phyloP scores from a whole-genome alignment of 2,329 filamentous ascomycete species.

The Colletotrichum trifolii region DNA sequence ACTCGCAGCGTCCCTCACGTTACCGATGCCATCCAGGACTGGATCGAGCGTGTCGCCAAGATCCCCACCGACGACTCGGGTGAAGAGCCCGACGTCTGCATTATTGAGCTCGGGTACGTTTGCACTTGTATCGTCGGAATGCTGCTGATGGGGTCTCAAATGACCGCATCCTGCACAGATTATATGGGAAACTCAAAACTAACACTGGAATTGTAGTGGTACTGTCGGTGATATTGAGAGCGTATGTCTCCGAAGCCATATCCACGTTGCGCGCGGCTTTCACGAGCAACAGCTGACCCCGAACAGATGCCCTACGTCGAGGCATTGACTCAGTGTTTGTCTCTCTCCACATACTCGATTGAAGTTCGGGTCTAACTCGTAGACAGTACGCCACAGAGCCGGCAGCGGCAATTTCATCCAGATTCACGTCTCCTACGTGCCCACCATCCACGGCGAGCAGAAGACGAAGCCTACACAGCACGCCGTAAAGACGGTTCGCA shows the following conservation, averaged over 20 bases:
- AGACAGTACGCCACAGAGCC: conserved; percentile 69
- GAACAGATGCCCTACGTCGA: conserved; percentile 81
- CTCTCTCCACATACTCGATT: too few relatives aligned
- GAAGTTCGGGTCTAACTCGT: not conserved
- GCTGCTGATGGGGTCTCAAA: too few relatives aligned
- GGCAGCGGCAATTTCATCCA: conserved; percentile 86
- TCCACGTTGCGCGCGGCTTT: not conserved
- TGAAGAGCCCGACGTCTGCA: conserved; percentile 89
- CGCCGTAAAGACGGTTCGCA: conserved; percentile 85
- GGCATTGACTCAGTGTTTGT: conserved; percentile 75
- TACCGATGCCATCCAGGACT: conserved; percentile 91
- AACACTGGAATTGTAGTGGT: conserved; percentile 35
- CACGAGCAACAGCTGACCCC: not conserved
- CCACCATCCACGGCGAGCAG: conserved; percentile 76
- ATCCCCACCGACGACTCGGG: conserved; percentile 88
- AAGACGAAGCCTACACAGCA: conserved; percentile 98
- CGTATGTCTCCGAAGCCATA: conserved; percentile 26
- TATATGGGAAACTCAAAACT: not conserved
- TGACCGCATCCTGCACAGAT: not conserved
- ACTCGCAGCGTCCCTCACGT: conserved; percentile 79
- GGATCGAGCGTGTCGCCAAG: conserved; percentile 87
- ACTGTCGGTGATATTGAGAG: conserved; percentile 81
- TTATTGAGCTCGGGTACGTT: conserved; percentile 67
- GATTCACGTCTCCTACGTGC: conserved; percentile 91
- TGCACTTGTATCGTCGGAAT: not conserved